phyloP scores from a whole-genome alignment of 2,329 filamentous ascomycete genomes.

The Epichloe coenophiala region DNA sequence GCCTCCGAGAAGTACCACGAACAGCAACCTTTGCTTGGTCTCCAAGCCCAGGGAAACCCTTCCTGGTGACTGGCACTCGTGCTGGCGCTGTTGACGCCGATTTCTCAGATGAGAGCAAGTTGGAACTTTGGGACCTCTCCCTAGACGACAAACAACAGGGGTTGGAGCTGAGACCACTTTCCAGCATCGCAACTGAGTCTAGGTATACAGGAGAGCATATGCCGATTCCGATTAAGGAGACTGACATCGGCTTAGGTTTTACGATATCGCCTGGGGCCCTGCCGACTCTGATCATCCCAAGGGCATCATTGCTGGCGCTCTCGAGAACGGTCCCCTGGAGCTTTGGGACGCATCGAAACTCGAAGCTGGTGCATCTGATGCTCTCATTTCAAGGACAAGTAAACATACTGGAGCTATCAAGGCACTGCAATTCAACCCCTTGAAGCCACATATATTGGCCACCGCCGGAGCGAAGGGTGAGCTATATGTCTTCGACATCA shows the following conservation, averaged over 20 bases:
- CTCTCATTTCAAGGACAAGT: constrained; percentile 71
- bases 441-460: constrained; percentile 79
- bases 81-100: constrained; percentile 92
- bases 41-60: constrained; percentile 60
- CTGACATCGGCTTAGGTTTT: constrained; percentile 51
- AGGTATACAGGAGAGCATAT: constrained; percentile 42
- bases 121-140: constrained; percentile 92
- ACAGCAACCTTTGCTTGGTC: constrained; percentile 98
- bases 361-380: constrained; percentile 45
- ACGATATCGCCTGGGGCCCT: constrained; percentile 90
- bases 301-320: constrained; percentile 86
- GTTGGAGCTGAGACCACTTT: constrained; percentile 73
- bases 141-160: constrained; percentile 64
- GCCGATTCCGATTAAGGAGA: not conserved
- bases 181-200: constrained; percentile 74
- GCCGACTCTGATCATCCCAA: constrained; percentile 64
- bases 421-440: constrained; percentile 89
- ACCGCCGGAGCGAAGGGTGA: constrained; percentile 92
- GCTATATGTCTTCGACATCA: constrained; percentile 88
- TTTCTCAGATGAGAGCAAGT: constrained; percentile 92
- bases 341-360: constrained; percentile 79
- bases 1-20: constrained; percentile 88
- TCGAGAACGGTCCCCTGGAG: constrained; percentile 88
- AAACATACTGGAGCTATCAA: constrained; percentile 93
- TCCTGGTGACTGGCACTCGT: constrained; percentile 85